These are phyloP conservation scores for Hyaloscypha variabilis DNA, from an alignment of 495 filamentous ascomycete genomes.

Conservation along the genomic window DNA sequence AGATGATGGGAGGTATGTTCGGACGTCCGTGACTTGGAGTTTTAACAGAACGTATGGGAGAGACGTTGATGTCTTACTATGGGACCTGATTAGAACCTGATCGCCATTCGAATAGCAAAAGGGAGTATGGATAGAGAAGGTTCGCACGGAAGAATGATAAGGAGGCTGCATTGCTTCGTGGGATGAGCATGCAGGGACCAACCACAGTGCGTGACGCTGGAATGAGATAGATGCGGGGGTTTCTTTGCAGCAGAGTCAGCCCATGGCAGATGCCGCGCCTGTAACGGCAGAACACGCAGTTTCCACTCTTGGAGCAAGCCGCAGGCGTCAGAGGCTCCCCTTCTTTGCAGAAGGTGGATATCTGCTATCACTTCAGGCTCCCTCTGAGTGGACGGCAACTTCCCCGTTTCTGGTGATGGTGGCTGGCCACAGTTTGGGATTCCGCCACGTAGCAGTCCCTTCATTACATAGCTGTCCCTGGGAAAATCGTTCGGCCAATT, in stretches of 20 bases:
- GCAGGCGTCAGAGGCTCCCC: background rate
- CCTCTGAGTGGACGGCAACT: background rate
- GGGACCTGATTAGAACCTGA: background rate
- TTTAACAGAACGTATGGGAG: background rate
- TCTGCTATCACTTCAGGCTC: background rate
- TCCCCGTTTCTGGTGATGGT: too few relatives aligned
- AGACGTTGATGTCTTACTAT: background rate
- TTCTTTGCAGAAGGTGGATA: background rate
- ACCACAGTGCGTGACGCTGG: background rate
- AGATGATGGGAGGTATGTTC: background rate
- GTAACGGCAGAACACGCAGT: background rate
- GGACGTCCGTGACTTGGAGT: background rate
- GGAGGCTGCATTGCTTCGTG: too few relatives aligned
- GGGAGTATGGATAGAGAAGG: background rate
- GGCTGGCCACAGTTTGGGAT: background rate
- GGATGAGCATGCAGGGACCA: background rate
- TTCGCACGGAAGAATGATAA: background rate
- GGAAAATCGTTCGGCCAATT: background rate
- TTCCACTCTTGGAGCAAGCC: background rate
- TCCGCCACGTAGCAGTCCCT: background rate
- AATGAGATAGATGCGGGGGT: background rate
- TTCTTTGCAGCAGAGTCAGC: background rate
- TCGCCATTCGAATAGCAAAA: background rate
- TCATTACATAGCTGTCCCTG: too few relatives aligned
- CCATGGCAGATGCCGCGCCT: background rate